Evolutionary conservation across 352 stramenopile species (phyloP), one percentile per base, ranked within the genome.

Genomic region (Pythium phragmiticola): DNA sequence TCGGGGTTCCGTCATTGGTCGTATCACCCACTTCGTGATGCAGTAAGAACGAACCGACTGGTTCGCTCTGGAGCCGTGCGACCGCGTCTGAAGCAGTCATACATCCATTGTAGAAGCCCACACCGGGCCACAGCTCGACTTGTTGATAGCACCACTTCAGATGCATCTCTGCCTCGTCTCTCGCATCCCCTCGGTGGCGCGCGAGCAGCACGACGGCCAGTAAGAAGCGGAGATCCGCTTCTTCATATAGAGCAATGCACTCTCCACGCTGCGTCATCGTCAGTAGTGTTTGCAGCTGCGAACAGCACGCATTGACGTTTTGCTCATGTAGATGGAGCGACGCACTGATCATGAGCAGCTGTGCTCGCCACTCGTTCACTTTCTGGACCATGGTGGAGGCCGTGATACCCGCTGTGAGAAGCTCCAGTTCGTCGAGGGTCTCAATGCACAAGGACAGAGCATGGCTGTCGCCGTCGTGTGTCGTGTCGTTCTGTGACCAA

Each of bases 51-150:
- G 79, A 65, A 4, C 81, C 79, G 17, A 77, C 62, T 0, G 69
- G 72, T 4, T 73, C 54, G 11, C n/a, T 23, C 17, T 51, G 21
- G 2, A 90, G 50, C 13, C 74, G 42, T 9, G 48, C 23, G 7
- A 72, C 83, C 0, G 72, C 78, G 17, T 74, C 49, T n/a, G 36
- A 56, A 41, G 53, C 75, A 7, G 48, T 63, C 2, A 88, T 7
- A 2, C 33, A 23, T 7, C 77, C 77, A 39, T 88, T 76, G 21
- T 87, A 88, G 52, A 75, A 90, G 3, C 81, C 78, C 43, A 88
- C 77, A 13, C 60, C 66, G 2, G 74, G 72, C 76, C 70, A 80
- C 23, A 88, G 28, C 33, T 88, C 81, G n/a, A 90, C 66, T 12
- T 63, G 42, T 34, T 76, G 77, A 43, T 77, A 87, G 51, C 75